phyloP scores from a whole-genome alignment of 176 grass and related monocot genomes.

The Tuctoria greenei region DNA sequence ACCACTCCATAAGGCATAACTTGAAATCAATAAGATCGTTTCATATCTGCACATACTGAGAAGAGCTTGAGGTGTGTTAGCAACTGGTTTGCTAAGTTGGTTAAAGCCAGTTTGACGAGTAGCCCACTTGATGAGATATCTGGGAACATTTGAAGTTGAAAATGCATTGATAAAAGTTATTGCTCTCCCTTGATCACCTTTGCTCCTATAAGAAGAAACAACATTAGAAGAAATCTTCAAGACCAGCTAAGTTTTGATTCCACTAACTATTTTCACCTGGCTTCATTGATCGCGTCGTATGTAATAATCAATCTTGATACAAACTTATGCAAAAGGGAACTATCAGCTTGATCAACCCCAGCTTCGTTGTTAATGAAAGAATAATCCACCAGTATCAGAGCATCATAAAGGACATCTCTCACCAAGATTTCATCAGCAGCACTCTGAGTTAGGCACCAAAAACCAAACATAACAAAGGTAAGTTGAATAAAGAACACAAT shows the following conservation, averaged over 20 bases:
- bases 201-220: slow-evolving; percentile 59
- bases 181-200: slow-evolving; percentile 79
- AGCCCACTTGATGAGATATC: slow-evolving; percentile 67
- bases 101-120: slow-evolving; percentile 43
- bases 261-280: slow-evolving; percentile 60
- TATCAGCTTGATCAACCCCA: slow-evolving; percentile 62
- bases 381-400: slow-evolving; percentile 91
- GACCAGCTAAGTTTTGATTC: slow-evolving; percentile 7
- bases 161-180: slow-evolving; percentile 79
- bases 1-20: slow-evolving; percentile 12
- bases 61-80: slow-evolving; percentile 75
- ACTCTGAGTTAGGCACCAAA: slow-evolving; percentile 48
- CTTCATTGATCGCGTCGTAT: slow-evolving; percentile 70
- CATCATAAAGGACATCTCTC: slow-evolving; percentile 81
- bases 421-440: slow-evolving; percentile 75
- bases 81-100: slow-evolving; percentile 61
- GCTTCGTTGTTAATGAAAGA: slow-evolving; percentile 76
- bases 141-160: slow-evolving; percentile 68
- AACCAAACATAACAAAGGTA: slow-evolving; percentile 32
- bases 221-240: slow-evolving; percentile 36
- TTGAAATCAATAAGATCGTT: slow-evolving; percentile 16
- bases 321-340: slow-evolving; percentile 57
- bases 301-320: slow-evolving; percentile 78
- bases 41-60: slow-evolving; percentile 63
- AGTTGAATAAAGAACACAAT: slow-evolving; percentile 10